Conservation (phyloP, 2,329 filamentous ascomycete genomes). For the Purpureocillium lavendulum region DNA sequence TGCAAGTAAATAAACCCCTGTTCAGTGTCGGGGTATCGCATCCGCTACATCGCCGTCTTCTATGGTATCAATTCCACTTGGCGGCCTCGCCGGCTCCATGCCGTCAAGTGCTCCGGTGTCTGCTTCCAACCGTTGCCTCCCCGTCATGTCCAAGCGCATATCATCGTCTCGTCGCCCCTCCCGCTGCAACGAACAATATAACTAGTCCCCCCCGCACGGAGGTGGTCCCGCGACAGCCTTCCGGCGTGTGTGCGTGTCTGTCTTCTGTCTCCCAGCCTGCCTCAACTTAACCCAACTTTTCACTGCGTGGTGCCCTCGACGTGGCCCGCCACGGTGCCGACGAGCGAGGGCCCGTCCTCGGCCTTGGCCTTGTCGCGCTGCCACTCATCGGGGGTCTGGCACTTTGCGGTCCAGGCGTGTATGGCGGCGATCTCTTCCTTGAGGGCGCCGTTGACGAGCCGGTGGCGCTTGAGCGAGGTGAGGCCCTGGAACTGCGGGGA, state of each 20-base stretch:
- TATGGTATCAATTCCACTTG: neutral
- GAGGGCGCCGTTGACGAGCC: conserved; percentile 74
- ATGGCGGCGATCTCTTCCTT: conserved; percentile 85
- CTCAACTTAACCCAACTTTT: no score
- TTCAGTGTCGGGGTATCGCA: neutral
- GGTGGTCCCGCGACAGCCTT: no score
- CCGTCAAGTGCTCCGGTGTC: no score
- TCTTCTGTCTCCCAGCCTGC: no score
- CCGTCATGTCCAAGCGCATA: no score
- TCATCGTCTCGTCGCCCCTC: no score
- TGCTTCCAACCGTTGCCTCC: no score
- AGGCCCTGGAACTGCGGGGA: conserved; percentile 63
- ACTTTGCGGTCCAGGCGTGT: conserved; percentile 92
- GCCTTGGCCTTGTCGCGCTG: conserved; percentile 48
- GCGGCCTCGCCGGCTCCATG: no score
- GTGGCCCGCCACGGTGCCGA: neutral
- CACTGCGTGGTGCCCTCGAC: no score
- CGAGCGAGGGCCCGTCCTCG: conserved; percentile 16
- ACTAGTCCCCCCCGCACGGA: no score
- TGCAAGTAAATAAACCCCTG: neutral
- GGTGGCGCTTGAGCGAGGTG: conserved; percentile 73
- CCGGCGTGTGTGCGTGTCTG: no score
- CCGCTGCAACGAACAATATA: no score
- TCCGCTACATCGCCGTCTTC: neutral
- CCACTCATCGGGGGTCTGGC: conserved; percentile 87